A percentile compares a stretch with the other conserved stretches of the same genome.
Conservation (phyloP, 495 filamentous ascomycete species). For the Neurospora sp. region DNA sequence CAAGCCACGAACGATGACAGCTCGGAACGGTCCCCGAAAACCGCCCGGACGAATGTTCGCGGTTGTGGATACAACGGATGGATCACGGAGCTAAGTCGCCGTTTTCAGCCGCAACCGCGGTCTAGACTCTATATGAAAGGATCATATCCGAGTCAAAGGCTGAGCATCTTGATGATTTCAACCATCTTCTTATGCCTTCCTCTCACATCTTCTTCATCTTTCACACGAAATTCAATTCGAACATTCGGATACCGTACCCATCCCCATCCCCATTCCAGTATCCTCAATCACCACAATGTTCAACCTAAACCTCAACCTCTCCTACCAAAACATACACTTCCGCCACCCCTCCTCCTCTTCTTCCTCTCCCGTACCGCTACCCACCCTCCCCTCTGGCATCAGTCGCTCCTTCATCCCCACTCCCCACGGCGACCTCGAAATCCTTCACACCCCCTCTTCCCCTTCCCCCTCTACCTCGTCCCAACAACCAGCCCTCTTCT, state of each 20-base stretch:
- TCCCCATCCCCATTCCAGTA: neutral
- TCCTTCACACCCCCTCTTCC: constrained; percentile 19
- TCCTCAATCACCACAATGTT: neutral
- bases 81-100: neutral
- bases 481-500: constrained; percentile 21
- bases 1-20: neutral
- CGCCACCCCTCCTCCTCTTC: constrained; percentile 5
- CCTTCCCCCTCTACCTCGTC: neutral
- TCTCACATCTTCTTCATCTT: neutral
- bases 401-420: constrained; percentile 24
- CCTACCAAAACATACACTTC: constrained; percentile 20
- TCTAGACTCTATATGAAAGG: neutral
- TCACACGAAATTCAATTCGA: neutral
- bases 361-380: neutral
- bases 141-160: too few species aligned
- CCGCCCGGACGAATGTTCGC: neutral
- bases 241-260: neutral
- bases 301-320: constrained; percentile 11
- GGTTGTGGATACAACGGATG: neutral
- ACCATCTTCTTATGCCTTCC: neutral
- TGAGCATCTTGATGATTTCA: too few species aligned
- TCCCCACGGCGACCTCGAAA: constrained; percentile 29
- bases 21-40: neutral
- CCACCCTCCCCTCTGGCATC: constrained; percentile 21
- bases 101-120: neutral